phyloP scores from a whole-genome alignment of 2,329 filamentous ascomycete genomes.

The Penicillium sp. region DNA sequence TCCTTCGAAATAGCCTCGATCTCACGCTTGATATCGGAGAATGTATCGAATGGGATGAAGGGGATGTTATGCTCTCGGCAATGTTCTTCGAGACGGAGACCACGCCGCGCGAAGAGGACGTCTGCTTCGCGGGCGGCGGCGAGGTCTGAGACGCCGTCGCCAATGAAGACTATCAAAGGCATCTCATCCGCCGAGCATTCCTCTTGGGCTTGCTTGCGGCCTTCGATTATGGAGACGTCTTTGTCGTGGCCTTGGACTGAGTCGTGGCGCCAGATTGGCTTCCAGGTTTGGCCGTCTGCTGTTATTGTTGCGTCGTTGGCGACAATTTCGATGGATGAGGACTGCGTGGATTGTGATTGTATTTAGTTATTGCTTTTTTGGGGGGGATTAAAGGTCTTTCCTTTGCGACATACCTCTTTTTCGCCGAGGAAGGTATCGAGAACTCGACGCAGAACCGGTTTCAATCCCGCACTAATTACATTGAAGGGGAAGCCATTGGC shows the following conservation, averaged over 20 bases:
- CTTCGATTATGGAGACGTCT: constrained; percentile 66
- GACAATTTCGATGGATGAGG: constrained; percentile 66
- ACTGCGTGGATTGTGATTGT: constrained; percentile 28
- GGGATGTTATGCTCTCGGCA: constrained; percentile 65
- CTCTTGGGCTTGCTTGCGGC: constrained; percentile 58
- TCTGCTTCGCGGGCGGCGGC: constrained; percentile 69
- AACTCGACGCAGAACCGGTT: constrained; percentile 65
- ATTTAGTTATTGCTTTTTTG: not conserved
- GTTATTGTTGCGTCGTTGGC: constrained; percentile 68
- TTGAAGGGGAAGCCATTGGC: constrained; percentile 69
- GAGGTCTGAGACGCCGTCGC: constrained; percentile 70
- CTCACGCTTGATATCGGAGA: constrained; percentile 67
- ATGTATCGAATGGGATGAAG: constrained; percentile 68
- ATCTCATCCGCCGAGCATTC: constrained; percentile 64
- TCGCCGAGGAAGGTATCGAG: constrained; percentile 69
- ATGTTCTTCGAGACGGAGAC: constrained; percentile 68
- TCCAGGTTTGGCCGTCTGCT: constrained; percentile 64
- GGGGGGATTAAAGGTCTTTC: too few relatives aligned
- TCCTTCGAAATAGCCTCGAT: constrained; percentile 62
- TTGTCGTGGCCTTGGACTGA: constrained; percentile 70
- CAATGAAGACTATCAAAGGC: constrained; percentile 71
- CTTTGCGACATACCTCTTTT: constrained; percentile 45
- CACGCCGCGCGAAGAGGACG: constrained; percentile 69
- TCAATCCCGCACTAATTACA: constrained; percentile 69
- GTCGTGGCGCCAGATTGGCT: constrained; percentile 69